phyloP scores from a whole-genome alignment of 306 rosid species.

The Vachellia collinsii region DNA sequence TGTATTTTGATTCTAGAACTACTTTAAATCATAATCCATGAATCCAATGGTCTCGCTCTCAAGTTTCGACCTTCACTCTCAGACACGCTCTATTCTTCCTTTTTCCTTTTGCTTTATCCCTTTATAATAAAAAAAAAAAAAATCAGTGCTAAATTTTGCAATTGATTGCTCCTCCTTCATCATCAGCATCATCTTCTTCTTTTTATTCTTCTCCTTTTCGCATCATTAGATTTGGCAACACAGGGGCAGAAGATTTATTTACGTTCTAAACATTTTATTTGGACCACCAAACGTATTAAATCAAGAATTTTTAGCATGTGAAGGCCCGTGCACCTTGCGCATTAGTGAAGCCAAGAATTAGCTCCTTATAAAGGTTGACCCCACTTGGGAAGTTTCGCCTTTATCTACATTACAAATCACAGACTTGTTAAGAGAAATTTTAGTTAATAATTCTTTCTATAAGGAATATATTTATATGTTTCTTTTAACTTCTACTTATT shows the following conservation, averaged over 20 bases:
- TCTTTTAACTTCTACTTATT: neutral
- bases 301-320: constrained; percentile 44
- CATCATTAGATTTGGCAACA: constrained; percentile 27
- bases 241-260: constrained; percentile 32
- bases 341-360: constrained; percentile 52
- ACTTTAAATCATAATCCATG: constrained; percentile 23
- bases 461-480: neutral
- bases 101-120: neutral
- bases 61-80: constrained; percentile 29
- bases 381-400: constrained; percentile 56
- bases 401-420: constrained; percentile 45
- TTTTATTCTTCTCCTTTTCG: neutral
- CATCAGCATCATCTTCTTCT: neutral
- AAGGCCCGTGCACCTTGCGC: constrained; percentile 39
- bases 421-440: constrained; percentile 31
- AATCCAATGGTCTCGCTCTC: constrained; percentile 26
- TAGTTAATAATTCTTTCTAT: neutral
- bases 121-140: neutral
- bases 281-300: constrained; percentile 27
- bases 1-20: constrained; percentile 9
- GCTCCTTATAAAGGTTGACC: constrained; percentile 47
- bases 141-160: constrained; percentile 22
- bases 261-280: constrained; percentile 24
- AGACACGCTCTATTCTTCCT: neutral
- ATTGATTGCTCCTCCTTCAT: neutral